These are phyloP conservation scores for Hippophae gyantsensis DNA, from an alignment of 306 rosid genomes.

Conservation along the genomic window DNA sequence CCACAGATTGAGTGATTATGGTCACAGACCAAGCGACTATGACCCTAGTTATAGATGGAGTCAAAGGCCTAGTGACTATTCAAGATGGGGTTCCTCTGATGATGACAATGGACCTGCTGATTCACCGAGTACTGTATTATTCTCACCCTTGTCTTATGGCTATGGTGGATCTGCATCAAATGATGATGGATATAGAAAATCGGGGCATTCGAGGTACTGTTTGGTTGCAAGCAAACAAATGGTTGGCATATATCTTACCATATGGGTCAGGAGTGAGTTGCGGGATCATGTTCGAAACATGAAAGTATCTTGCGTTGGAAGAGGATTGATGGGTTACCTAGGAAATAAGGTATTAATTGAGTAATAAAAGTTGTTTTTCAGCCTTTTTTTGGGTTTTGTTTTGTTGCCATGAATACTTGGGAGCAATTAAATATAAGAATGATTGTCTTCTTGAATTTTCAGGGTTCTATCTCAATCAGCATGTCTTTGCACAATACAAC, in stretches of 20 bases:
- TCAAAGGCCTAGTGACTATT: slow-evolving; percentile 32
- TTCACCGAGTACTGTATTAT: slow-evolving; percentile 86
- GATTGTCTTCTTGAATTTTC: slow-evolving; percentile 31
- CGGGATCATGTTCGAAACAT: slow-evolving; percentile 81
- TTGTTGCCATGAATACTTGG: neutral
- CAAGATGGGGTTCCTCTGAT: slow-evolving; percentile 96
- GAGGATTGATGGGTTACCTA: slow-evolving; percentile 99
- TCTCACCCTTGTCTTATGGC: slow-evolving; percentile 74
- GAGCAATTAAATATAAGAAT: slow-evolving; percentile 1
- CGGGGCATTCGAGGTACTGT: slow-evolving; percentile 78
- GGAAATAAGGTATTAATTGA: slow-evolving; percentile 79
- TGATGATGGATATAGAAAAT: slow-evolving; percentile 74
- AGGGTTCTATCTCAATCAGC: slow-evolving; percentile 96
- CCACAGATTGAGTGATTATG: slow-evolving; percentile 66
- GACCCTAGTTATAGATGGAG: slow-evolving; percentile 68
- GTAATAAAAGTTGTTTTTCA: slow-evolving; percentile 1
- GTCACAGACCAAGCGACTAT: slow-evolving; percentile 56
- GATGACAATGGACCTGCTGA: slow-evolving; percentile 83
- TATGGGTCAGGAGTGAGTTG: slow-evolving; percentile 90
- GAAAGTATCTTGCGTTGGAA: slow-evolving; percentile 94
- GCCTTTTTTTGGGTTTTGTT: neutral
- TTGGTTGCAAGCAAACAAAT: slow-evolving; percentile 97
- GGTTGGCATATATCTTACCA: slow-evolving; percentile 95
- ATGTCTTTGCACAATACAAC: slow-evolving; percentile 94
- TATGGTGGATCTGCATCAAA: slow-evolving; percentile 58